Percentiles rank a stretch among this genome's conserved stretches.
phyloP scores from a whole-genome alignment of 345 rosid species.

The Citrus inodora region DNA sequence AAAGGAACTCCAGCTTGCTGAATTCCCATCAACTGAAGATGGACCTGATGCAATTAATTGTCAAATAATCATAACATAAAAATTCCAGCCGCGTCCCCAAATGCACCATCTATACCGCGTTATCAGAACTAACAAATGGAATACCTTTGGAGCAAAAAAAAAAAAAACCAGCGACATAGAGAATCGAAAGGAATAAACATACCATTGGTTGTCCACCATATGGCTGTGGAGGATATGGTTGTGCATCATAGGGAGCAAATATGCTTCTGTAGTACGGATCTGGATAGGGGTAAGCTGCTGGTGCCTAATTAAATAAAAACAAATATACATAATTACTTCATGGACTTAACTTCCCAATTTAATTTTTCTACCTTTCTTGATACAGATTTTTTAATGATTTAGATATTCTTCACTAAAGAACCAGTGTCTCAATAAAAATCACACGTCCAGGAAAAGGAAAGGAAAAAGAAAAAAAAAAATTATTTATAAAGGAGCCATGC shows the following conservation, averaged over 20 bases:
- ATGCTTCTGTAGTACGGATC: conserved; percentile 94
- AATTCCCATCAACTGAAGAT: conserved; percentile 92
- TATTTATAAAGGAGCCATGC: not conserved
- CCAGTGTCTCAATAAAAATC: not conserved
- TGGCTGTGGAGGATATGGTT: conserved; percentile 69
- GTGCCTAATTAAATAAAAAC: conserved; percentile 48
- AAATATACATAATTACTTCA: conserved; percentile 20
- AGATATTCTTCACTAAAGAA: conserved; percentile 5
- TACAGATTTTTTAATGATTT: not conserved
- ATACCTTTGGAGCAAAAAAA: not conserved
- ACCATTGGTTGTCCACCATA: conserved; percentile 81
- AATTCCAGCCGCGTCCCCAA: not conserved
- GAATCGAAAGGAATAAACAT: conserved; percentile 13
- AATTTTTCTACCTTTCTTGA: not conserved
- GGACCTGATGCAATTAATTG: conserved; percentile 48
- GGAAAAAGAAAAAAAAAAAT: not conserved
- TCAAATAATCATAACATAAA: not conserved
- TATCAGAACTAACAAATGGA: not conserved
- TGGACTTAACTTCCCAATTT: conserved; percentile 9
- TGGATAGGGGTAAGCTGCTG: conserved; percentile 78
- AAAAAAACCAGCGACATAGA: not conserved
- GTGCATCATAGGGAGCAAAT: conserved; percentile 79
- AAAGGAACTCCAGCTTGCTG: conserved; percentile 98
- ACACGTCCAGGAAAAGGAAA: not conserved
- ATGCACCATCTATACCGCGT: not conserved